Conservation (phyloP, 2,329 filamentous ascomycete genomes). For the Capronia coronata region DNA sequence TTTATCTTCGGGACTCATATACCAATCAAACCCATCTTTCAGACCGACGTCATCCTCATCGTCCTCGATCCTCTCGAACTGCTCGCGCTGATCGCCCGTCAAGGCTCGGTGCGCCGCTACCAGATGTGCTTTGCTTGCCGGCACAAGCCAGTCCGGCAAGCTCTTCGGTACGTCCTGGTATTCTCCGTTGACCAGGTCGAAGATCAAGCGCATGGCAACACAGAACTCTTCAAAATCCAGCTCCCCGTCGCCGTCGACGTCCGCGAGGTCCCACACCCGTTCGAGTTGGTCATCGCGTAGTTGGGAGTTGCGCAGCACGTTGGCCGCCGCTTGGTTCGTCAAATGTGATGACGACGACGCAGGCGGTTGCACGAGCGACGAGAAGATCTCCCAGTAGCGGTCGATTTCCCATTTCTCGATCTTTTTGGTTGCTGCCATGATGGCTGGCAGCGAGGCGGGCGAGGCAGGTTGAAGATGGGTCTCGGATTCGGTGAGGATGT, state of each 20-base stretch:
- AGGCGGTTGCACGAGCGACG: conserved; percentile 46
- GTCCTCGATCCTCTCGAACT: conserved; percentile 71
- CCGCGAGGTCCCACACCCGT: conserved; percentile 91
- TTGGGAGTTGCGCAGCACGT: conserved; percentile 66
- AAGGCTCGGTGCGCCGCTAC: conserved; percentile 77
- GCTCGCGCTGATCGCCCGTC: conserved; percentile 58
- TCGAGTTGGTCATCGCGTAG: conserved; percentile 81
- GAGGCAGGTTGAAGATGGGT: background rate
- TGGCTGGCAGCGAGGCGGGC: background rate
- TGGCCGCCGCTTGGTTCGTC: conserved; percentile 62
- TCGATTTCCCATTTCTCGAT: conserved; percentile 70
- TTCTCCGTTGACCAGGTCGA: conserved; percentile 94
- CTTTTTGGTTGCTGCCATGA: conserved; percentile 20
- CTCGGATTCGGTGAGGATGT: background rate
- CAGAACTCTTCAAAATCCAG: conserved; percentile 99
- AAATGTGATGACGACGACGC: conserved; percentile 48
- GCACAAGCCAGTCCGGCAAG: conserved; percentile 92
- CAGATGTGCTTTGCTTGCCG: conserved; percentile 86
- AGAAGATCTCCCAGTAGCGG: conserved; percentile 75
- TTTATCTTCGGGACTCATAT: conserved; percentile 90
- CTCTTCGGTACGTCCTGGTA: conserved; percentile 77
- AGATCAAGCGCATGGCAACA: conserved; percentile 96
- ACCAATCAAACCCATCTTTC: conserved; percentile 98
- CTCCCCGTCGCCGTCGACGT: conserved; percentile 95
- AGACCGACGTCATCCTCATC: conserved; percentile 75